Percentiles rank a stretch among this genome's conserved stretches.
Evolutionary conservation across 2,329 filamentous ascomycete species (phyloP).

Genomic region (Alternaria sp.): DNA sequence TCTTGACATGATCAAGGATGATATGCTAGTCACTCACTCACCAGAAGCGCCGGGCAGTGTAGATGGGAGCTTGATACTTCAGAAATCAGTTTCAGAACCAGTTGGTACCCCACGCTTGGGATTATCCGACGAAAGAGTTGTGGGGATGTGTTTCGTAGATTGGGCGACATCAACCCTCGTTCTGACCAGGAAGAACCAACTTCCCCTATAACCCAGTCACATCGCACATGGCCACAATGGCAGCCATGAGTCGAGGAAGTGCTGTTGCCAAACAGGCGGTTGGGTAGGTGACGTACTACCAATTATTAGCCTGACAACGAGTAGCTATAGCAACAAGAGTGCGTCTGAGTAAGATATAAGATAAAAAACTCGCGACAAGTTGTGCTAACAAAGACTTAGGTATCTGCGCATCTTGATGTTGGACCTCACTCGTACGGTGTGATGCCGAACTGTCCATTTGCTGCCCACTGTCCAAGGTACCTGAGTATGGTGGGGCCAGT

Average conservation of each 20-base stretch:
- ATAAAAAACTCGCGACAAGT: background rate
- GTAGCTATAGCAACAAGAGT: background rate
- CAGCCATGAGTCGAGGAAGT: background rate
- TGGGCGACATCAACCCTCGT: background rate
- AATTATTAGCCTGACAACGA: background rate
- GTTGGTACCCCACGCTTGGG: background rate
- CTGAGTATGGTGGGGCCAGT: background rate
- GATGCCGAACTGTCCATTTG: background rate
- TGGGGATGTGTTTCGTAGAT: background rate
- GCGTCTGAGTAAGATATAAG: background rate
- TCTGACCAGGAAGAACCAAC: background rate
- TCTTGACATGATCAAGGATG: constrained; percentile 2
- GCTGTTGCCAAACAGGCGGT: background rate
- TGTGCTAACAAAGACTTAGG: background rate
- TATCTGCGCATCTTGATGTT: background rate
- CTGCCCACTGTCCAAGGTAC: background rate
- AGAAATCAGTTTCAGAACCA: background rate
- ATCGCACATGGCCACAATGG: background rate
- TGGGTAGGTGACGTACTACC: background rate
- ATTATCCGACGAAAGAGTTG: constrained; percentile 3
- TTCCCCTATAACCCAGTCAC: background rate
- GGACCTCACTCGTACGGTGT: too few species aligned
- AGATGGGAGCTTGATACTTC: background rate
- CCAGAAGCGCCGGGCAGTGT: background rate
- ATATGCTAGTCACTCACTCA: constrained; percentile 5